Conservation (phyloP, 2,329 filamentous ascomycete genomes). For the Knufia fluminis region DNA sequence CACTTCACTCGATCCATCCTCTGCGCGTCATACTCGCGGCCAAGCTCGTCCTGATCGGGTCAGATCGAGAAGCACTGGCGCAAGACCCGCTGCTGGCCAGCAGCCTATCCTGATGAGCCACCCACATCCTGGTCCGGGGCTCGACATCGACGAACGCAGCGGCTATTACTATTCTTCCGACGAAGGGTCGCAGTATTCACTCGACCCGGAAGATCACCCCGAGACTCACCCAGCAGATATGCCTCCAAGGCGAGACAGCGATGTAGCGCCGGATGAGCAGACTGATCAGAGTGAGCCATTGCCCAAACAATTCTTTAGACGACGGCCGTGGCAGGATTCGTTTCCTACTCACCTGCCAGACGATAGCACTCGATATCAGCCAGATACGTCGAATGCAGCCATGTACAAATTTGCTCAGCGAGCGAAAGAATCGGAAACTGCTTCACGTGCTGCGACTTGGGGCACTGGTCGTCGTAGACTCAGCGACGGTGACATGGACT, state of each 20-base stretch:
- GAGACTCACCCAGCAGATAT: conserved; percentile 24
- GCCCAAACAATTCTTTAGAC: conserved; percentile 30
- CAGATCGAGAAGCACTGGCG: conserved; percentile 30
- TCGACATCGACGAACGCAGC: conserved; percentile 37
- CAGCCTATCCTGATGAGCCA: conserved; percentile 28
- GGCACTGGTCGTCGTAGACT: conserved; percentile 38
- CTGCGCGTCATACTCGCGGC: conserved; percentile 16
- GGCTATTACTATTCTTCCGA: conserved; percentile 29
- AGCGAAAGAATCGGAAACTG: conserved; percentile 44
- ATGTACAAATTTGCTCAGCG: conserved; percentile 44
- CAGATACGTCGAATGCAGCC: conserved; percentile 46
- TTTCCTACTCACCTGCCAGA: conserved; percentile 14
- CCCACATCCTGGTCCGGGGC: conserved; percentile 43
- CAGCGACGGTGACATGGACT: conserved; percentile 43
- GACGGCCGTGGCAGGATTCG: conserved; percentile 42
- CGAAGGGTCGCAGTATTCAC: conserved; percentile 22
- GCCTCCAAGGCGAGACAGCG: conserved; percentile 23
- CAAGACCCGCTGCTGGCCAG: conserved; percentile 27
- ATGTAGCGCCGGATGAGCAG: conserved; percentile 22
- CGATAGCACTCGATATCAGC: conserved; percentile 32
- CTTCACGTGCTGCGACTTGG: conserved; percentile 47
- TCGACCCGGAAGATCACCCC: conserved; percentile 25
- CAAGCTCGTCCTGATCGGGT: conserved; percentile 10
- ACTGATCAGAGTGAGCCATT: conserved; percentile 23
- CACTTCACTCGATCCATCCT: conserved; percentile 33